These are phyloP conservation scores for Sclerospora graminicola DNA, from an alignment of 352 stramenopile genomes.

Conservation along the genomic window DNA sequence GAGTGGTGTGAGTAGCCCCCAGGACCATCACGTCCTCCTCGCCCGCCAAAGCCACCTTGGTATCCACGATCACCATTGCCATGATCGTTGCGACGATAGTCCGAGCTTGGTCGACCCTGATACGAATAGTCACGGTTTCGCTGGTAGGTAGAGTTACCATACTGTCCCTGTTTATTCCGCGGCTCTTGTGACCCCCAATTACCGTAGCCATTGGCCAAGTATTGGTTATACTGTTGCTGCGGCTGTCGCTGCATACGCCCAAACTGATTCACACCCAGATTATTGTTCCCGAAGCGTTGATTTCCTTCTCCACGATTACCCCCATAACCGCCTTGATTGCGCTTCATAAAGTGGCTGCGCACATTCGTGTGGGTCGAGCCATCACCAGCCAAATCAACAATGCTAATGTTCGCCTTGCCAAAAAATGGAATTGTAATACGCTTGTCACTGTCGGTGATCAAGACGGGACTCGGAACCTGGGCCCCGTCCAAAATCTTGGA, in stretches of 20 bases:
- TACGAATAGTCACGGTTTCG: constrained; percentile 15
- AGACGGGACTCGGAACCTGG: constrained; percentile 20
- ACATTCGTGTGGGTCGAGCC: constrained; percentile 44
- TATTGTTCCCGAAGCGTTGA: constrained; percentile 35
- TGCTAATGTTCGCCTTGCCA: constrained; percentile 77
- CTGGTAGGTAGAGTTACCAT: constrained; percentile 24
- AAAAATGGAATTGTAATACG: constrained; percentile 75
- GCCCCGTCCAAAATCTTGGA: constrained; percentile 54
- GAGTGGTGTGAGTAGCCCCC: constrained; percentile 40
- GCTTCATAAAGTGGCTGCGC: constrained; percentile 36
- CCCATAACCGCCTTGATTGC: constrained; percentile 24
- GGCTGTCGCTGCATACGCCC: constrained; percentile 16
- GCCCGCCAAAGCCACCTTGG: constrained; percentile 20
- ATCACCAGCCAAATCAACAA: constrained; percentile 64
- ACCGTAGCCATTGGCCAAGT: constrained; percentile 59
- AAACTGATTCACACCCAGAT: constrained; percentile 61
- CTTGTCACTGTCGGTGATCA: constrained; percentile 51
- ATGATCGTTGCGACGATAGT: constrained; percentile 17
- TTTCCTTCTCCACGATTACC: constrained; percentile 25
- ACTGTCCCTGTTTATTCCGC: constrained; percentile 63
- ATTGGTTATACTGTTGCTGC: constrained; percentile 64
- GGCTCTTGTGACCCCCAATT: constrained; percentile 74
- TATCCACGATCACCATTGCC: constrained; percentile 18
- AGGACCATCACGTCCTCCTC: constrained; percentile 28
- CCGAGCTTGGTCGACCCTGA: constrained; percentile 23